A percentile compares a stretch with the other conserved stretches of the same genome.
Conservation (phyloP, 2,329 filamentous ascomycete genomes). For the Talaromyces sp. region DNA sequence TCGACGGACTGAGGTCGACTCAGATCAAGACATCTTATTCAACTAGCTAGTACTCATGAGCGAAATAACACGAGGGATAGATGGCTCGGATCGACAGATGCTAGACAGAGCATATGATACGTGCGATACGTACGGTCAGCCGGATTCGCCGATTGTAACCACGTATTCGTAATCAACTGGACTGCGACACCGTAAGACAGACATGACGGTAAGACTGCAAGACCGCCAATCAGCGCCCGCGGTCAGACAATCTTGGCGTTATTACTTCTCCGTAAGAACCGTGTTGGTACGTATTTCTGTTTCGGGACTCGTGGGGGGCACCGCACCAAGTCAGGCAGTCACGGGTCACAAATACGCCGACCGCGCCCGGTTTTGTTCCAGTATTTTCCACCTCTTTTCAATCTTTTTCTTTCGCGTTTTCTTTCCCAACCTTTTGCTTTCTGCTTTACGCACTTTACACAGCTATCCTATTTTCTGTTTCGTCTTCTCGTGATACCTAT, state of each 20-base stretch:
- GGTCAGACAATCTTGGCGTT: background rate
- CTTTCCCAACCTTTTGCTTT: background rate
- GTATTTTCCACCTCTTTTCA: conserved; percentile 18
- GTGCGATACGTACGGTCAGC: conserved; percentile 4
- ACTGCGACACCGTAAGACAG: background rate
- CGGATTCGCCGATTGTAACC: conserved; percentile 2
- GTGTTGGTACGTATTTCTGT: conserved; percentile 15
- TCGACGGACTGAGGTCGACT: background rate
- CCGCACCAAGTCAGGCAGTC: conserved; percentile 1
- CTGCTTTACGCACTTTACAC: background rate
- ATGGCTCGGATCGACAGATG: background rate
- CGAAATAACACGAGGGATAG: background rate
- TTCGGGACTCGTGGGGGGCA: background rate
- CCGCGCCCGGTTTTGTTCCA: conserved; percentile 18
- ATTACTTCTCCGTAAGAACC: conserved; percentile 16
- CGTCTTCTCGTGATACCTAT: background rate
- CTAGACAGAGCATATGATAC: conserved; percentile 5
- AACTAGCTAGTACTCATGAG: background rate
- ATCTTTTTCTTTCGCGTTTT: conserved; percentile 16
- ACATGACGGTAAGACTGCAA: background rate
- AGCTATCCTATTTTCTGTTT: background rate
- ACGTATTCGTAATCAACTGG: conserved; percentile 13
- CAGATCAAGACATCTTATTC: background rate
- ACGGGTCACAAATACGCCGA: conserved; percentile 18
- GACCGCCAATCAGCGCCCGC: background rate